Conservation (phyloP, 805 yeast genomes). For the Nakazawaea molendinolei region DNA sequence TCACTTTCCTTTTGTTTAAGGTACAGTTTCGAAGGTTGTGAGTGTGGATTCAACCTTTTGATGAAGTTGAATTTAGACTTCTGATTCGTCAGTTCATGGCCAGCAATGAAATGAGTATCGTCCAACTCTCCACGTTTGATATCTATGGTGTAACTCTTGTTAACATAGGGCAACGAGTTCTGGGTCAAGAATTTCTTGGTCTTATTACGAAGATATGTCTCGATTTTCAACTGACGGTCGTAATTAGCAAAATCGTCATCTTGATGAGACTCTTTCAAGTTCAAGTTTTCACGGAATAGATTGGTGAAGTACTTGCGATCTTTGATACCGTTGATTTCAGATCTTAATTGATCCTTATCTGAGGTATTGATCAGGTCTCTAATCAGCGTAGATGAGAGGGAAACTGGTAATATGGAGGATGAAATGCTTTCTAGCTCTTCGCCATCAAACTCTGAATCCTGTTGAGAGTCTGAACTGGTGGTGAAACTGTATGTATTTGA, state of each 20-base stretch:
- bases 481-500: too few species aligned
- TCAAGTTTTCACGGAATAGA: slow-evolving; percentile 18
- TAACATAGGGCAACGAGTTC: not conserved
- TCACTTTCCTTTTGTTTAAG: not conserved
- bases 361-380: not conserved
- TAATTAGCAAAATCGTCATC: slow-evolving; percentile 25
- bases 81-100: slow-evolving; percentile 3
- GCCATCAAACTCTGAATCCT: not conserved
- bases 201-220: slow-evolving; percentile 20
- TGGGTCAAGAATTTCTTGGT: slow-evolving; percentile 9
- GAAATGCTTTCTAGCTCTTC: not conserved
- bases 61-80: not conserved
- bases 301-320: slow-evolving; percentile 17
- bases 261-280: not conserved
- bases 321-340: slow-evolving; percentile 4
- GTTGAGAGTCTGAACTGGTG: too few species aligned
- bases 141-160: slow-evolving; percentile 4
- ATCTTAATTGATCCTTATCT: slow-evolving; percentile 7
- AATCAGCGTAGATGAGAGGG: slow-evolving; percentile 2
- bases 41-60: too few species aligned
- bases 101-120: slow-evolving; percentile 7
- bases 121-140: slow-evolving; percentile 5
- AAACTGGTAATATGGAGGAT: slow-evolving; percentile 5
- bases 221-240: slow-evolving; percentile 19
- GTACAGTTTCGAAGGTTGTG: too few species aligned